phyloP scores from a whole-genome alignment of 78 protist genomes.

The Creolimax fragrantissima region DNA sequence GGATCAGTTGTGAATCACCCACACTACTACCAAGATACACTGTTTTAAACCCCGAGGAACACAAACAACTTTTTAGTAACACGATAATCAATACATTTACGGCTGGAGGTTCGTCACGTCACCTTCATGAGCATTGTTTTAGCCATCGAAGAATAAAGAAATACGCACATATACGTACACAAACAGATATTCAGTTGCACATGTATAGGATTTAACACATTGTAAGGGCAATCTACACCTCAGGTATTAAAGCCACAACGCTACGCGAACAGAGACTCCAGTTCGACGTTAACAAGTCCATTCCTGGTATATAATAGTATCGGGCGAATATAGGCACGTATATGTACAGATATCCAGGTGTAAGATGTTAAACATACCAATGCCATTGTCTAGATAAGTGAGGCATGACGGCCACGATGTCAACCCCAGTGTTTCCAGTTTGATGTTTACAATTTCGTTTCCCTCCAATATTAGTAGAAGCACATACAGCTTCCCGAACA shows the following conservation, averaged over 20 bases:
- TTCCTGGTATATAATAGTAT: background rate
- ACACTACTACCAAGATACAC: slow-evolving; percentile 59
- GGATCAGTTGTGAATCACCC: slow-evolving; percentile 72
- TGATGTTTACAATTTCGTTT: slow-evolving; percentile 13
- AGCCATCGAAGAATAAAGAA: too few relatives aligned
- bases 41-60: too few relatives aligned
- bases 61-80: too few relatives aligned
- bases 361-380: slow-evolving; percentile 38
- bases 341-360: slow-evolving; percentile 33
- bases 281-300: too few relatives aligned
- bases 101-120: too few relatives aligned
- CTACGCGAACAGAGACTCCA: too few relatives aligned
- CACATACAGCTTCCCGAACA: slow-evolving; percentile 39
- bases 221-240: too few relatives aligned
- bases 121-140: too few relatives aligned
- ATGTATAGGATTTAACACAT: too few relatives aligned
- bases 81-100: too few relatives aligned
- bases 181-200: background rate
- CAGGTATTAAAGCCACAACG: too few relatives aligned
- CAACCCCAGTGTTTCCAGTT: slow-evolving; percentile 33
- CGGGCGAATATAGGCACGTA: background rate
- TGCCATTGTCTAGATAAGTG: background rate
- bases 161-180: background rate
- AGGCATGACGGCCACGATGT: background rate
- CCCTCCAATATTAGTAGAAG: background rate